Evolutionary conservation across 73 alveolate genomes (phyloP).

Genomic region (Diophrys appendiculata): DNA sequence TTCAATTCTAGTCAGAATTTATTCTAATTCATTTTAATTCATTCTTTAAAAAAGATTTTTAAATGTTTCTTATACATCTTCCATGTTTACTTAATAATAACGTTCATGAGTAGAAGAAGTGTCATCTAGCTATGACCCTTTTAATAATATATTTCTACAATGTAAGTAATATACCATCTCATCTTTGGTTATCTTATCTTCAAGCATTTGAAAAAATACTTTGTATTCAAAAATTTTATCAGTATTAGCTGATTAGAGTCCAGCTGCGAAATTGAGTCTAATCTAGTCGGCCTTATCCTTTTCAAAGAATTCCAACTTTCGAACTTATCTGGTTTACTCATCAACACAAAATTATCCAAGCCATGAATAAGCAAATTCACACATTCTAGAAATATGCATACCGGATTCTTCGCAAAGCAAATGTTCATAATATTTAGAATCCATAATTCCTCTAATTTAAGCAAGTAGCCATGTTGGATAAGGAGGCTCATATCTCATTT

Average conservation of each 20-base stretch:
- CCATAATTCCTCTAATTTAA: conserved; percentile 75
- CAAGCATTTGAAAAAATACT: conserved; percentile 14
- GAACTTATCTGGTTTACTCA: conserved; percentile 46
- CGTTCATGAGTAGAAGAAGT: conserved; percentile 53
- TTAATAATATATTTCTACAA: conserved; percentile 34
- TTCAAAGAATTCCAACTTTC: conserved; percentile 40
- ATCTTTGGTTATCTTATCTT: conserved; percentile 34
- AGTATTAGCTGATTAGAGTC: conserved; percentile 27
- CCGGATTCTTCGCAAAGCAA: conserved; percentile 45
- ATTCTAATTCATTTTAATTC: background rate
- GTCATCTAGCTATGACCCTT: conserved; percentile 42
- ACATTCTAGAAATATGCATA: conserved; percentile 50
- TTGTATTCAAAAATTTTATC: conserved; percentile 38
- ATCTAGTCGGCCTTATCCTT: conserved; percentile 31
- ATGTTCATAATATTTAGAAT: conserved; percentile 76
- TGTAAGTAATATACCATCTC: conserved; percentile 43
- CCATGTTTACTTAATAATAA: conserved; percentile 15
- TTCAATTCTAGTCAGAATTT: background rate
- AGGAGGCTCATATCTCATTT: conserved; percentile 44
- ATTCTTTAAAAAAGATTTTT: background rate
- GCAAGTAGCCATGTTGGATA: conserved; percentile 52
- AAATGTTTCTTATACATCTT: conserved; percentile 3
- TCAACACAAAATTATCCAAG: conserved; percentile 70
- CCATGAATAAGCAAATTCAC: conserved; percentile 85
- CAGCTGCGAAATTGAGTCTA: conserved; percentile 36